phyloP scores from a whole-genome alignment of 768 basidiomycete genomes.

The Pisolithus tinctorius region DNA sequence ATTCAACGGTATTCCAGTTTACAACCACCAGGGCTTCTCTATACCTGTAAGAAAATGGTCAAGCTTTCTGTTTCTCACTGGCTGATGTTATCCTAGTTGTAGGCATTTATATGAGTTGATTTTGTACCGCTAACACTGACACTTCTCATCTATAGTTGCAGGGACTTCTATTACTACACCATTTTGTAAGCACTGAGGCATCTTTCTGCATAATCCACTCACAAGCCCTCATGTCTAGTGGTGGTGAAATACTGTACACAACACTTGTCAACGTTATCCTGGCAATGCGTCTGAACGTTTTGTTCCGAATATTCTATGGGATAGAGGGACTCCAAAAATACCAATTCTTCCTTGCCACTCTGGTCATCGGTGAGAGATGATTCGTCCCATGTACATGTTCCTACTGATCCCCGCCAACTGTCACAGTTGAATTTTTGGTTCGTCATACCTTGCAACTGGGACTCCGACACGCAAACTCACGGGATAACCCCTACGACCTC shows the following conservation, averaged over 20 bases:
- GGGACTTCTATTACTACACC: slow-evolving; percentile 2
- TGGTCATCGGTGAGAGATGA: not conserved
- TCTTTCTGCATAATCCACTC: too few species aligned
- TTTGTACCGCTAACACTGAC: not conserved
- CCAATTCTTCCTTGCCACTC: not conserved
- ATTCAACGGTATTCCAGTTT: not conserved
- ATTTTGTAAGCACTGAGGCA: too few species aligned
- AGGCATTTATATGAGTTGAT: not conserved
- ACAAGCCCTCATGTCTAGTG: too few species aligned
- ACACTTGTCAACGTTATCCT: slow-evolving; percentile 17
- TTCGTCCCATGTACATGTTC: not conserved
- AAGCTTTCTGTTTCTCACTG: slow-evolving; percentile 2
- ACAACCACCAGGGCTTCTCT: not conserved
- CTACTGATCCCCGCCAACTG: not conserved
- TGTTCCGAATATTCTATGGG: slow-evolving; percentile 2
- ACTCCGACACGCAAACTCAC: not conserved
- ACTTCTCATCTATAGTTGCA: slow-evolving; percentile 9
- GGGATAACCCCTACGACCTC: not conserved
- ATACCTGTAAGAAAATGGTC: not conserved
- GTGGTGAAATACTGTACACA: too few species aligned
- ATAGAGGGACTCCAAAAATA: not conserved
- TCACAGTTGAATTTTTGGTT: not conserved
- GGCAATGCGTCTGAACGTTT: slow-evolving; percentile 14
- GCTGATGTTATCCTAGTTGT: not conserved
- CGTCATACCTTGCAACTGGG: not conserved